Percentiles rank a stretch among this genome's conserved stretches.
Conservation (phyloP, 208 protist species). For the Wallacemonas sp. region DNA sequence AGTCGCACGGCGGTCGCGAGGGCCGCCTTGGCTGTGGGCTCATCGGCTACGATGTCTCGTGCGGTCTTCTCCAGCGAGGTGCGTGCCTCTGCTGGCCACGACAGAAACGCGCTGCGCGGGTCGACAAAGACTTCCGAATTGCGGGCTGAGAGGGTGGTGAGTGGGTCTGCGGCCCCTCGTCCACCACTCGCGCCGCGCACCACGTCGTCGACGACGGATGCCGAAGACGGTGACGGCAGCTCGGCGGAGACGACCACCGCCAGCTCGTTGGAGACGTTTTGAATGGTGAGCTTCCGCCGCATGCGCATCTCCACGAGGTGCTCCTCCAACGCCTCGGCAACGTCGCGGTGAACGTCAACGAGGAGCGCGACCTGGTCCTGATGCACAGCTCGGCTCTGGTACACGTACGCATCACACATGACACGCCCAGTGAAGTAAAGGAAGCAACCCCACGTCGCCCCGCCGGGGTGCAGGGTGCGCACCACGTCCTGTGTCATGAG, state of each 20-base stretch:
- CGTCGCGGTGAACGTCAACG: slow-evolving; percentile 57
- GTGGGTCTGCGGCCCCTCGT: not conserved
- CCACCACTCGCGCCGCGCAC: too few species aligned
- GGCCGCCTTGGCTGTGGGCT: not conserved
- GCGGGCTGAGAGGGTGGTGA: not conserved
- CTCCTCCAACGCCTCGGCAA: slow-evolving; percentile 32
- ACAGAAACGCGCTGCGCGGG: slow-evolving; percentile 26
- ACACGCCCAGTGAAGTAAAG: slow-evolving; percentile 79
- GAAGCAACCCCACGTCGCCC: slow-evolving; percentile 80
- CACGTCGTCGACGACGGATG: not conserved
- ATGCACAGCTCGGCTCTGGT: slow-evolving; percentile 33
- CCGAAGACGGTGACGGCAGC: not conserved
- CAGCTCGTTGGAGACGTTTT: slow-evolving; percentile 45
- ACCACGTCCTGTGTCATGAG: slow-evolving; percentile 82
- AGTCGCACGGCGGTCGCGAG: not conserved
- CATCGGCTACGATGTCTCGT: not conserved
- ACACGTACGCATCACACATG: slow-evolving; percentile 78
- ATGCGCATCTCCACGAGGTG: slow-evolving; percentile 79
- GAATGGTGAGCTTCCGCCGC: slow-evolving; percentile 70
- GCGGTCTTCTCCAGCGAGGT: not conserved
- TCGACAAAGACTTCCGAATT: slow-evolving; percentile 59
- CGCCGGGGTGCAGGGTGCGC: slow-evolving; percentile 40
- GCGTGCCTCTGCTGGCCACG: not conserved
- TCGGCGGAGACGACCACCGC: slow-evolving; percentile 35
- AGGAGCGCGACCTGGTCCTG: slow-evolving; percentile 40